Conservation (phyloP, 495 filamentous ascomycete genomes). For the Penicillium herquei region DNA sequence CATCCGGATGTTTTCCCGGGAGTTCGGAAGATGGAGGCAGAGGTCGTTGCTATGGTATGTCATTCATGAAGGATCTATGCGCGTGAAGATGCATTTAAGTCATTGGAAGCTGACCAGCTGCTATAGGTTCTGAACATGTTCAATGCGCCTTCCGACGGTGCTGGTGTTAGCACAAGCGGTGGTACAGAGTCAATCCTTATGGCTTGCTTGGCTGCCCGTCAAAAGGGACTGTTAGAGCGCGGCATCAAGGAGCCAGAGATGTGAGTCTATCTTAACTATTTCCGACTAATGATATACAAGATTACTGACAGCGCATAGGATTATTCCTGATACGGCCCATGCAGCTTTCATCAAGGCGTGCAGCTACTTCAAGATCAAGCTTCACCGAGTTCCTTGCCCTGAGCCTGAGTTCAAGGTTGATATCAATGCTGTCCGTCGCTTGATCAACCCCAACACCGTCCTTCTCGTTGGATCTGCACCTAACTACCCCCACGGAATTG, state of each 20-base stretch:
- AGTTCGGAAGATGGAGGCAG: slow-evolving; percentile 98
- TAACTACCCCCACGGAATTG: slow-evolving; percentile 97
- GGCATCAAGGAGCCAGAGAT: slow-evolving; percentile 94
- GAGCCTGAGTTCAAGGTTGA: slow-evolving; percentile 83
- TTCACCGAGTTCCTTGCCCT: slow-evolving; percentile 87
- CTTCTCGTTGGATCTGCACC: slow-evolving; percentile 93
- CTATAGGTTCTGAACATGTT: slow-evolving; percentile 75
- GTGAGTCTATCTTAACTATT: slow-evolving; percentile 43
- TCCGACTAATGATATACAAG: neutral
- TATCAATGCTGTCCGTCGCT: slow-evolving; percentile 67
- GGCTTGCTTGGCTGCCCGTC: slow-evolving; percentile 83
- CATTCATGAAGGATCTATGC: neutral
- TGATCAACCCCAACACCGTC: slow-evolving; percentile 96
- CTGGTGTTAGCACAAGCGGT: slow-evolving; percentile 87
- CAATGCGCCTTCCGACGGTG: slow-evolving; percentile 80
- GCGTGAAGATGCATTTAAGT: neutral
- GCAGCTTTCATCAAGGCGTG: slow-evolving; percentile 95
- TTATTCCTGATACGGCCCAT: slow-evolving; percentile 91
- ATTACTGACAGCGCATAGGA: slow-evolving; percentile 52
- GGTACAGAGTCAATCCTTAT: slow-evolving; percentile 96
- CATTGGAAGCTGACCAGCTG: neutral
- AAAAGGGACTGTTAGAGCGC: slow-evolving; percentile 82
- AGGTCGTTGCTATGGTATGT: slow-evolving; percentile 89
- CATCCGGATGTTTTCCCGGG: slow-evolving; percentile 98
- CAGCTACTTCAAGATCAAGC: slow-evolving; percentile 91